phyloP scores from a whole-genome alignment of 1,284 basidiomycete genomes.

The Leccinum cinnamomeum region DNA sequence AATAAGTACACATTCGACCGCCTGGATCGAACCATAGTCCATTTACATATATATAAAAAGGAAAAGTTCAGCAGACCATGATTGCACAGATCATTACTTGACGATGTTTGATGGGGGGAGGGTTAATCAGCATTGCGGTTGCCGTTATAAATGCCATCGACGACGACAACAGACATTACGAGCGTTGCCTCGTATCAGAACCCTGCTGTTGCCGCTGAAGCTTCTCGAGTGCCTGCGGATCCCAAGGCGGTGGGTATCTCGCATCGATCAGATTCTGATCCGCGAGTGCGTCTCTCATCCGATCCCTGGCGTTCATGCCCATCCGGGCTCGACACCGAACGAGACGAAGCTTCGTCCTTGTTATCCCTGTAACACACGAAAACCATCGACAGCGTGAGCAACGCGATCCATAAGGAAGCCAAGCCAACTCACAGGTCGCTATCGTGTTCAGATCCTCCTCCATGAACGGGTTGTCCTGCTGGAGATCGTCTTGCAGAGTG shows the following conservation, averaged over 20 bases:
- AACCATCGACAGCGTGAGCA: not conserved
- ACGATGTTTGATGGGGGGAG: not conserved
- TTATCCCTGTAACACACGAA: conserved; percentile 58
- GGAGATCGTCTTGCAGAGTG: conserved; percentile 88
- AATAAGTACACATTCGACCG: conserved; percentile 1
- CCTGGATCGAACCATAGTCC: not conserved
- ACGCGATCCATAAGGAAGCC: not conserved
- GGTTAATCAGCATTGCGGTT: not conserved
- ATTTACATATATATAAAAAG: not conserved
- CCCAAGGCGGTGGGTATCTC: conserved; percentile 75
- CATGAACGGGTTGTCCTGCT: conserved; percentile 79
- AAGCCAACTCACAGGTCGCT: conserved; percentile 64
- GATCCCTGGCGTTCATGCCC: conserved; percentile 67
- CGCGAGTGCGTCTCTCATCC: conserved; percentile 66
- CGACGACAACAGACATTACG: conserved; percentile 7
- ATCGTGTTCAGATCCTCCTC: conserved; percentile 84
- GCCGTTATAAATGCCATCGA: not conserved
- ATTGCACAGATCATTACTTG: not conserved
- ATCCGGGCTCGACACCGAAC: conserved; percentile 69
- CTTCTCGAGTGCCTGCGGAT: conserved; percentile 43
- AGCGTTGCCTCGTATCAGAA: conserved; percentile 12
- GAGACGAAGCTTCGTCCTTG: conserved; percentile 75
- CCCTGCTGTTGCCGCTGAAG: conserved; percentile 27
- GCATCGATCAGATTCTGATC: conserved; percentile 74
- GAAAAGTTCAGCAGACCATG: conserved; percentile 11